Percentiles rank a stretch among this genome's conserved stretches.
Conservation (phyloP, 169 alveolate species). For the Plasmodium reichenowi region DNA sequence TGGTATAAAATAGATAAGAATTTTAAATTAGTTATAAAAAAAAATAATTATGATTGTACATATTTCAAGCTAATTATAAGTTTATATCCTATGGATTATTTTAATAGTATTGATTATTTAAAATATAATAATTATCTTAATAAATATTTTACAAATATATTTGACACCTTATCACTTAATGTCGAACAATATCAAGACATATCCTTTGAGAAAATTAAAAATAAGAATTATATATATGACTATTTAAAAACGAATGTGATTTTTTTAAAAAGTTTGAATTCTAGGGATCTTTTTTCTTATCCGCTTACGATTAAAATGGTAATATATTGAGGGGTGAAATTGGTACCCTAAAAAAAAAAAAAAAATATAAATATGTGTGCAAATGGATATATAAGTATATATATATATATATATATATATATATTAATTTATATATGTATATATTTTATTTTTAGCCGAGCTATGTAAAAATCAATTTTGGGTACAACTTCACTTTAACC, state of each 20-base stretch:
- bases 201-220: conserved; percentile 27
- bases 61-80: conserved; percentile 25
- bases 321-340: neutral
- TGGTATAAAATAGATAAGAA: conserved; percentile 25
- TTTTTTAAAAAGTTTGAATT: conserved; percentile 8
- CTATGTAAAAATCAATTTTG: conserved; percentile 33
- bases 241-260: conserved; percentile 8
- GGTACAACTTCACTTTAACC: conserved; percentile 25
- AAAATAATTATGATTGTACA: conserved; percentile 26
- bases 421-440: neutral
- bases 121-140: conserved; percentile 5
- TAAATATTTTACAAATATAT: conserved; percentile 13
- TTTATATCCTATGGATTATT: conserved; percentile 30
- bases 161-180: conserved; percentile 39
- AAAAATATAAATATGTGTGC: neutral
- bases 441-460: conserved; percentile 22
- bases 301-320: conserved; percentile 43
- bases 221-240: neutral
- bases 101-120: conserved; percentile 3
- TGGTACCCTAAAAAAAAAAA: neutral
- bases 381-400: neutral
- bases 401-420: neutral
- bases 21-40: conserved; percentile 37
- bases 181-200: conserved; percentile 27
- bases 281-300: conserved; percentile 20